These are phyloP conservation scores for Vigna unguiculata DNA, from an alignment of 306 rosid genomes.

Conservation along the genomic window DNA sequence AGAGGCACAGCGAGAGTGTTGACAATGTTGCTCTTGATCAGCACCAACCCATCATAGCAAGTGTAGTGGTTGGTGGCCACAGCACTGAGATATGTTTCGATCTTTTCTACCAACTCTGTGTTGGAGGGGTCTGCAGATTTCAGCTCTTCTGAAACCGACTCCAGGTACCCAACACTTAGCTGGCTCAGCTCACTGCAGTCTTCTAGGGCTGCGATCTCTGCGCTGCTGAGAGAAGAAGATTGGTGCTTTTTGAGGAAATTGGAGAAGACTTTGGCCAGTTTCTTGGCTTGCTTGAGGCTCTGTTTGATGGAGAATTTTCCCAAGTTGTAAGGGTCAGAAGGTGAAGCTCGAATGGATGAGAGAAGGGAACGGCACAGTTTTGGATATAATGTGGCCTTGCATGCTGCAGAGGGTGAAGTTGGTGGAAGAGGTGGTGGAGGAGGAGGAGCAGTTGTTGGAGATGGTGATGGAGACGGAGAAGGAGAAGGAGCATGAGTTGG, in stretches of 20 bases:
- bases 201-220: constrained; percentile 54
- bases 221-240: constrained; percentile 31
- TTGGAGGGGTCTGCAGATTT: not conserved
- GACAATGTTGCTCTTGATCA: constrained; percentile 52
- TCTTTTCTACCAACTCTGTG: constrained; percentile 51
- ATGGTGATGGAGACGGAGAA: not conserved
- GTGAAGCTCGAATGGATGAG: constrained; percentile 58
- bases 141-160: constrained; percentile 48
- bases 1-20: constrained; percentile 52
- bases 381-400: constrained; percentile 71
- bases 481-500: constrained; percentile 18
- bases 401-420: constrained; percentile 54
- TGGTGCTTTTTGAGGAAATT: constrained; percentile 45
- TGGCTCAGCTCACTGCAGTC: constrained; percentile 69
- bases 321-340: constrained; percentile 68
- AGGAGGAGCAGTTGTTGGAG: not conserved
- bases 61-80: constrained; percentile 84
- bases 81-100: constrained; percentile 67
- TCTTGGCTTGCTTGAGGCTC: constrained; percentile 66
- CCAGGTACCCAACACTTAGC: constrained; percentile 64
- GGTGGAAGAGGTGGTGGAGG: constrained; percentile 3
- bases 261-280: constrained; percentile 45
- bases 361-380: constrained; percentile 82
- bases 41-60: constrained; percentile 69
- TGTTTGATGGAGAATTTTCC: constrained; percentile 74